Evolutionary conservation across 345 rosid genomes (phyloP), one percentile per base, ranked within the genome.

Genomic region (Populus euphratica): DNA sequence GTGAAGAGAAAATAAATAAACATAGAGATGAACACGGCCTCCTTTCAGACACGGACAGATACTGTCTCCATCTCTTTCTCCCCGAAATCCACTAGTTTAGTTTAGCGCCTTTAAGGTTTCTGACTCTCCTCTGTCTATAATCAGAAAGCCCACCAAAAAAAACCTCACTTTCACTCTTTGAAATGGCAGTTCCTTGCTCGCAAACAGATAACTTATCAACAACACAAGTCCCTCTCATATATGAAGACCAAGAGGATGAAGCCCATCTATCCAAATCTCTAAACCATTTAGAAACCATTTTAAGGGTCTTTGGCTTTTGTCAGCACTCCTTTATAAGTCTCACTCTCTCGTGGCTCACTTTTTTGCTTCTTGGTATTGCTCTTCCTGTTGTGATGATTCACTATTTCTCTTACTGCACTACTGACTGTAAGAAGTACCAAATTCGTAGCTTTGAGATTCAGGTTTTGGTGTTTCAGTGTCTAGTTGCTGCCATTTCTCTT

Each of bases 341-440:
- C 49, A 5, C 41, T 5, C 62, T 86, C 69, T 83, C 88, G 4
- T 81, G 88, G 88, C 12, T 81, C 41, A 70, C 59, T 23, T 86
- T 83, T 67, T 78, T 86, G 38, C 84, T 86, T 76, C 75, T 86
- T 76, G 83, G 81, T 70, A 35, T 83, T 68, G 77, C 81, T 65
- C 85, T 86, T 73, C 86, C 88, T 3, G 68, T 73, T 8, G 13
- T 67, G 21, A 62, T 78, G 50, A 76, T 81, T 68, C 3, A 56
- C 29, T 3, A n/a, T 2, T 41, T 78, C 18, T 56, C 79, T 44
- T 27, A 20, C 71, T 81, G 83, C 47, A n/a, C 79, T 2, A 10
- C 81, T 2, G 20, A 64, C 23, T 50, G 79, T 62, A 68, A 76
- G 25, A 70, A 66, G 70, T 76, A 64, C 76, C 73, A 78, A 49